These are phyloP conservation scores for Insectozyma bohioensis DNA, from an alignment of 1,139 yeast genomes.

Conservation along the genomic window DNA sequence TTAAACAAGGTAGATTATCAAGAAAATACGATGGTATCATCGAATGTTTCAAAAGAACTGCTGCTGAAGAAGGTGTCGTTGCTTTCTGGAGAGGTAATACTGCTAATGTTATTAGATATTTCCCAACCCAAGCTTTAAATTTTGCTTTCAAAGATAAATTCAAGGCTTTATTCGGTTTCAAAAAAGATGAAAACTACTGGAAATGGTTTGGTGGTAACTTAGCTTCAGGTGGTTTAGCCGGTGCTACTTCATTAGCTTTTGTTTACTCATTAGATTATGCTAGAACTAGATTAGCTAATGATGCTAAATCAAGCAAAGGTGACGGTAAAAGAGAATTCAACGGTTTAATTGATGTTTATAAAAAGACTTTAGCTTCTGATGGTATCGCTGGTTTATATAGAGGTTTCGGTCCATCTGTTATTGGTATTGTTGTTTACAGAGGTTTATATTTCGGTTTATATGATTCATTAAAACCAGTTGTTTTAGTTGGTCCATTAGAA, in stretches of 20 bases:
- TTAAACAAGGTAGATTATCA: slow-evolving; percentile 54
- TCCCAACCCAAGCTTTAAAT: slow-evolving; percentile 57
- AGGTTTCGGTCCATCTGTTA: slow-evolving; percentile 57
- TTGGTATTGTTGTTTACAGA: slow-evolving; percentile 56
- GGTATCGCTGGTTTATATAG: slow-evolving; percentile 60
- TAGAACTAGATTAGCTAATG: slow-evolving; percentile 57
- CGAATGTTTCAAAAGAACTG: slow-evolving; percentile 54
- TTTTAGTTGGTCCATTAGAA: slow-evolving; percentile 55
- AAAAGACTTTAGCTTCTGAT: slow-evolving; percentile 53
- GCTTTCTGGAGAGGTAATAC: slow-evolving; percentile 61
- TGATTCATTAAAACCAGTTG: slow-evolving; percentile 56
- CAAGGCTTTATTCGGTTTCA: slow-evolving; percentile 53
- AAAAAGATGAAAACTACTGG: slow-evolving; percentile 52
- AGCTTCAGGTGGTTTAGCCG: slow-evolving; percentile 58
- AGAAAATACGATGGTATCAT: slow-evolving; percentile 50
- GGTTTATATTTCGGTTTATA: slow-evolving; percentile 57
- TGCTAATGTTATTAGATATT: slow-evolving; percentile 55
- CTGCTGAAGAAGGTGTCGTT: slow-evolving; percentile 51
- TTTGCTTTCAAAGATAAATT: slow-evolving; percentile 55
- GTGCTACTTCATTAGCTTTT: slow-evolving; percentile 55
- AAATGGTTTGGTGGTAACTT: slow-evolving; percentile 55
- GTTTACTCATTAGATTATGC: slow-evolving; percentile 57
- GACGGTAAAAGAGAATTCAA: slow-evolving; percentile 48
- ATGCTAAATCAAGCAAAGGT: slow-evolving; percentile 52
- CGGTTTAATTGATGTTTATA: slow-evolving; percentile 55